Evolutionary conservation across 768 basidiomycete species (phyloP).

Genomic region (Podaxis rugospora): DNA sequence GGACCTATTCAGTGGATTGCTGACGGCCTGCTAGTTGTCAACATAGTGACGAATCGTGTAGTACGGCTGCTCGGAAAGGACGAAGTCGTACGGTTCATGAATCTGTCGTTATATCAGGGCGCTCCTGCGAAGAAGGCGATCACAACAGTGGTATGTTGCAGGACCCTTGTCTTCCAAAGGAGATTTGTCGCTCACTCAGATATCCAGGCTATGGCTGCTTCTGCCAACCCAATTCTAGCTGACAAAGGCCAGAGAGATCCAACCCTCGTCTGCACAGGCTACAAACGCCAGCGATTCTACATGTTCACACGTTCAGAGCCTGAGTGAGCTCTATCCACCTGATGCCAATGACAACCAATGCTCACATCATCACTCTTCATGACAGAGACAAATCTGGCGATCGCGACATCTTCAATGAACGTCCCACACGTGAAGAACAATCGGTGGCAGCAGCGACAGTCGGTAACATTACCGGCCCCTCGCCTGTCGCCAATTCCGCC

Average conservation of each 20-base stretch:
- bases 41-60: constrained; percentile 91
- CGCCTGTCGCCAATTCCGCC: constrained; percentile 71
- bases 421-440: constrained; percentile 94
- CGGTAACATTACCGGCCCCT: constrained; percentile 48
- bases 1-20: neutral
- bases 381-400: constrained; percentile 78
- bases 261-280: constrained; percentile 88
- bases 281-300: constrained; percentile 91
- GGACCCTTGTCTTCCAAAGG: neutral
- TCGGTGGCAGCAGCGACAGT: constrained; percentile 68
- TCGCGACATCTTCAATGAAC: constrained; percentile 97
- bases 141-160: constrained; percentile 67
- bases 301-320: constrained; percentile 89
- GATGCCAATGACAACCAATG: neutral
- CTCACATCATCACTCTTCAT: constrained; percentile 3
- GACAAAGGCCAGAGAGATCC: constrained; percentile 85
- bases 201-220: constrained; percentile 85
- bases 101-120: constrained; percentile 89
- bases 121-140: constrained; percentile 81
- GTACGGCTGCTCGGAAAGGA: constrained; percentile 88
- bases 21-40: constrained; percentile 62
- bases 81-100: constrained; percentile 86
- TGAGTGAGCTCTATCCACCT: constrained; percentile 52
- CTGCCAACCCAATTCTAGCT: constrained; percentile 90
- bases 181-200: neutral